Evolutionary conservation across 129 eudicot genomes (phyloP).

Genomic region (Arctium minus): DNA sequence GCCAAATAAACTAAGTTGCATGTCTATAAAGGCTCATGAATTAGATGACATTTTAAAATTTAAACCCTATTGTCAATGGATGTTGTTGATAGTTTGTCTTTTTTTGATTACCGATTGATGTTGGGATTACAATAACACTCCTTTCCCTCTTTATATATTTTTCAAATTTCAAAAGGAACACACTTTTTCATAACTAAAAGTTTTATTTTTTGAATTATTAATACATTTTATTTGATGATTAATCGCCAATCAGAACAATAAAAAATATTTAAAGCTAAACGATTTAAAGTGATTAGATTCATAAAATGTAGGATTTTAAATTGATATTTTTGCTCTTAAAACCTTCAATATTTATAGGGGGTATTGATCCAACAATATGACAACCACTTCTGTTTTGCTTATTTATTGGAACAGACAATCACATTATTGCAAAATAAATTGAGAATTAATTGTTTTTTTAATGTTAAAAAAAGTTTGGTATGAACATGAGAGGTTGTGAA

Average conservation of each 20-base stretch:
- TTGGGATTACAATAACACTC: background rate
- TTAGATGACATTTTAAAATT: background rate
- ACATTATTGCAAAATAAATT: conserved; percentile 11
- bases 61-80: background rate
- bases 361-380: conserved; percentile 10
- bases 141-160: background rate
- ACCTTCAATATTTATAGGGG: background rate
- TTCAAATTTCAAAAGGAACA: background rate
- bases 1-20: background rate
- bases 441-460: background rate
- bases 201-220: background rate
- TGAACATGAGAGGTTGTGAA: background rate
- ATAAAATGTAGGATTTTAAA: background rate
- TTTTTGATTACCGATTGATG: background rate
- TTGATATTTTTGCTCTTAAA: background rate
- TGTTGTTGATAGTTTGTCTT: background rate
- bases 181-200: background rate
- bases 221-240: background rate
- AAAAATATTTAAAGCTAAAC: background rate
- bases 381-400: background rate
- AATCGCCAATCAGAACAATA: background rate
- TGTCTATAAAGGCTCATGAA: background rate
- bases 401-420: conserved; percentile 3
- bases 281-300: background rate
- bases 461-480: conserved; percentile 6